Evolutionary conservation across 139 green algal species (phyloP).

Genomic region (Dunaliella primolecta): DNA sequence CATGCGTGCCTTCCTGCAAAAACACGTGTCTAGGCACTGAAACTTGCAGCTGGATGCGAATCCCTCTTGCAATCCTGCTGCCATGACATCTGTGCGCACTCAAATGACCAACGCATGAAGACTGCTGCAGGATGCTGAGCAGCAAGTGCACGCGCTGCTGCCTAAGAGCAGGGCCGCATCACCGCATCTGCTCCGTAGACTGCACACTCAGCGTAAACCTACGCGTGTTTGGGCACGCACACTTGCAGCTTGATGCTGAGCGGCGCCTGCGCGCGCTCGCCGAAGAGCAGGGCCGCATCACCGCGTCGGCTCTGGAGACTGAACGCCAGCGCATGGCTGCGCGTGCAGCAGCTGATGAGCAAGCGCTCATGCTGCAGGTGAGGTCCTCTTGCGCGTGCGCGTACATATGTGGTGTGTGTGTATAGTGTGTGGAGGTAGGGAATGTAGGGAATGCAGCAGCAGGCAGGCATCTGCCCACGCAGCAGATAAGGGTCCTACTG

Average conservation of each 20-base stretch:
- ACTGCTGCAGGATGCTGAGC: background rate
- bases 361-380: conserved; percentile 30
- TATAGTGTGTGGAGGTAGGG: background rate
- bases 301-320: conserved; percentile 24
- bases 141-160: background rate
- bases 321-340: conserved; percentile 24
- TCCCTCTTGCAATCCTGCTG: background rate
- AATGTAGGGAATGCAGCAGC: background rate
- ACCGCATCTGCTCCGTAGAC: too few species aligned
- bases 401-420: too few species aligned
- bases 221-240: too few species aligned
- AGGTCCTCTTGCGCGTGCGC: too few species aligned
- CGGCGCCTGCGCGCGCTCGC: conserved; percentile 37
- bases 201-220: too few species aligned
- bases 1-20: too few species aligned
- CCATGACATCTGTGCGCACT: too few species aligned
- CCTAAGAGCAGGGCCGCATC: too few species aligned
- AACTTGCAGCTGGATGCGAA: background rate
- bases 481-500: background rate
- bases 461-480: background rate
- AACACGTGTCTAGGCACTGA: too few species aligned
- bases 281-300: conserved; percentile 38
- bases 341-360: conserved; percentile 19
- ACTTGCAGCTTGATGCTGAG: conserved; percentile 42
- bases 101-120: too few species aligned